Conservation (phyloP, 2,329 filamentous ascomycete species). For the Cercospora brassicicola region DNA sequence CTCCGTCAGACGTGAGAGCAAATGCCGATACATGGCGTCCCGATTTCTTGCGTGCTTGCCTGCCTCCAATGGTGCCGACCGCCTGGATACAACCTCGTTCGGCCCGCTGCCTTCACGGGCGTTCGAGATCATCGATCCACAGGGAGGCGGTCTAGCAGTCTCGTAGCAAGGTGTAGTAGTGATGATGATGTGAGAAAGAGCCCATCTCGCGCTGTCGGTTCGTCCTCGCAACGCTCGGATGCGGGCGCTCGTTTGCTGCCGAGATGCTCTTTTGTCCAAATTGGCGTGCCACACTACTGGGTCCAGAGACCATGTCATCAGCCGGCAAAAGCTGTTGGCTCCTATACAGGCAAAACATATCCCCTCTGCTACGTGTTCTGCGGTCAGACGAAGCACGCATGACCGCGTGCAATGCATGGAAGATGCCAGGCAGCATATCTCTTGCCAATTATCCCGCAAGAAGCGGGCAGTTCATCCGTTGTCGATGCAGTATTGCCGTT, state of each 20-base stretch:
- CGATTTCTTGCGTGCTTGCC: background rate
- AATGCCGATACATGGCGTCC: background rate
- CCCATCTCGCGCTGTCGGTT: background rate
- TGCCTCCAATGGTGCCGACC: background rate
- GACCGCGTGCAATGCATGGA: background rate
- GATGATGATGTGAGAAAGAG: background rate
- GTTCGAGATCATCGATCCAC: background rate
- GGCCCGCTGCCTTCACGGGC: background rate
- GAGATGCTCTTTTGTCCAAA: background rate
- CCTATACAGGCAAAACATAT: background rate
- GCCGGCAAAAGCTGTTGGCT: background rate
- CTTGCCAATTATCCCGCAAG: background rate
- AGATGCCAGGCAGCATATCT: background rate
- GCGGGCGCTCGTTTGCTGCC: background rate
- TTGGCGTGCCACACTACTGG: background rate
- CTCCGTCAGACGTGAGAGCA: background rate
- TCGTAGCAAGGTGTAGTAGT: background rate
- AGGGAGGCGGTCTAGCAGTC: background rate
- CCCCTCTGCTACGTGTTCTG: background rate
- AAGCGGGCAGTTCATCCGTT: background rate
- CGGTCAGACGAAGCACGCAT: background rate
- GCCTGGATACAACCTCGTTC: background rate
- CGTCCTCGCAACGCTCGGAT: background rate
- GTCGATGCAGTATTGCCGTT: background rate
- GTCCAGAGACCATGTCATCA: background rate